Evolutionary conservation across 2,329 filamentous ascomycete genomes (phyloP).

Genomic region (Cercospora sp.): DNA sequence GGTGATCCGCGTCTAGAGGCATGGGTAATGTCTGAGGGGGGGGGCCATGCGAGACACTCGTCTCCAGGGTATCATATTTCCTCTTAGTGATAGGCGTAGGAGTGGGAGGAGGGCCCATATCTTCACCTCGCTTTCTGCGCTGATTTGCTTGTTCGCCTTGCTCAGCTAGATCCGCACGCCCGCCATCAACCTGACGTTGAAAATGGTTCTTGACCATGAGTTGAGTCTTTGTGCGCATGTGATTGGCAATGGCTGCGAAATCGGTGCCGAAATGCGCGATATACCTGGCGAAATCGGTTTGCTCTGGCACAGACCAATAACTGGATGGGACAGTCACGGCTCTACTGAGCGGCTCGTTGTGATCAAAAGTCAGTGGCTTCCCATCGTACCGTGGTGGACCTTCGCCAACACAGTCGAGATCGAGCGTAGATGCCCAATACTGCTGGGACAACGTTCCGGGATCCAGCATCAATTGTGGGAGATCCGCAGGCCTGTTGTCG

Average conservation of each 20-base stretch:
- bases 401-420: not conserved
- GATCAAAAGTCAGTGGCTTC: not conserved
- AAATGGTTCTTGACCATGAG: conserved; percentile 71
- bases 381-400: not conserved
- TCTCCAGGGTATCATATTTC: conserved; percentile 47
- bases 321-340: conserved; percentile 59
- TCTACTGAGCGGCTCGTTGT: not conserved
- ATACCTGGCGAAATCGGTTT: conserved; percentile 72
- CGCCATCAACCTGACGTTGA: conserved; percentile 48
- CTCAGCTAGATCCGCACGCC: conserved; percentile 45
- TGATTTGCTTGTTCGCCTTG: conserved; percentile 45
- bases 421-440: not conserved
- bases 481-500: not conserved
- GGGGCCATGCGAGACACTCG: conserved; percentile 44
- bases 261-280: conserved; percentile 76
- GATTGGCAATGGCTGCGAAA: conserved; percentile 70
- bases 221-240: conserved; percentile 81
- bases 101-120: conserved; percentile 51
- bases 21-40: conserved; percentile 43
- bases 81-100: conserved; percentile 51
- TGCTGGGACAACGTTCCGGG: not conserved
- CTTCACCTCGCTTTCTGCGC: conserved; percentile 47
- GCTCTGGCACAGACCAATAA: conserved; percentile 85
- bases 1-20: not conserved
- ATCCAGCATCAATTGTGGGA: not conserved